Percentiles rank a stretch among this genome's conserved stretches.
Evolutionary conservation across 2,329 filamentous ascomycete genomes (phyloP).

Genomic region (Neopestalotiopsis sp.): DNA sequence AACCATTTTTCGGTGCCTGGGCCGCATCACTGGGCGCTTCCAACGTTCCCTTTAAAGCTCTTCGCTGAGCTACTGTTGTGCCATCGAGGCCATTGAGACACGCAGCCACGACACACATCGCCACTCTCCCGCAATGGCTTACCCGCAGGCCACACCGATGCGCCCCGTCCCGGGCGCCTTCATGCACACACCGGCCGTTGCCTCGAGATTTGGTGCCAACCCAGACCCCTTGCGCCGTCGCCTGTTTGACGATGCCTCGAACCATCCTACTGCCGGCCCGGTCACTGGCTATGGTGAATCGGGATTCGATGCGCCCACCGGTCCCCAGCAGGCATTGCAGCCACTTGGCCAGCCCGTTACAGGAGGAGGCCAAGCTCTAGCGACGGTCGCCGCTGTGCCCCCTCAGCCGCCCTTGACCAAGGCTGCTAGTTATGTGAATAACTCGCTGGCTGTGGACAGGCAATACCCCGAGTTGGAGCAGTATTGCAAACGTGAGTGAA

Average conservation of each 20-base stretch:
- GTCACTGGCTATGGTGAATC: constrained; percentile 19
- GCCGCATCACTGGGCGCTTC: constrained; percentile 27
- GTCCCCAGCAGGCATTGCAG: constrained; percentile 12
- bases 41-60: constrained; percentile 12
- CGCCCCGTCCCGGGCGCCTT: constrained; percentile 78
- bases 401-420: constrained; percentile 67
- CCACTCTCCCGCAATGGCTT: constrained; percentile 50
- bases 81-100: constrained; percentile 24
- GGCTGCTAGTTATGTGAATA: constrained; percentile 83
- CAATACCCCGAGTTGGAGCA: constrained; percentile 88
- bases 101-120: constrained; percentile 17
- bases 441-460: constrained; percentile 75
- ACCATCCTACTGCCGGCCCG: constrained; percentile 23
- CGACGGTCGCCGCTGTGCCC: constrained; percentile 34
- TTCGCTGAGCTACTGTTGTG: not conserved
- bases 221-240: constrained; percentile 55
- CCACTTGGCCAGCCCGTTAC: not conserved
- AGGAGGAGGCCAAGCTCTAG: constrained; percentile 26
- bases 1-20: constrained; percentile 24
- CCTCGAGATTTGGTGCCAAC: constrained; percentile 50
- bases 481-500: constrained; percentile 80
- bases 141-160: constrained; percentile 66
- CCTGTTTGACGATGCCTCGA: constrained; percentile 46
- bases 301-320: constrained; percentile 24
- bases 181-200: constrained; percentile 72